Evolutionary conservation across 495 filamentous ascomycete species (phyloP), one percentile per base, ranked within the genome.

Genomic region (Emericellopsis terricola): DNA sequence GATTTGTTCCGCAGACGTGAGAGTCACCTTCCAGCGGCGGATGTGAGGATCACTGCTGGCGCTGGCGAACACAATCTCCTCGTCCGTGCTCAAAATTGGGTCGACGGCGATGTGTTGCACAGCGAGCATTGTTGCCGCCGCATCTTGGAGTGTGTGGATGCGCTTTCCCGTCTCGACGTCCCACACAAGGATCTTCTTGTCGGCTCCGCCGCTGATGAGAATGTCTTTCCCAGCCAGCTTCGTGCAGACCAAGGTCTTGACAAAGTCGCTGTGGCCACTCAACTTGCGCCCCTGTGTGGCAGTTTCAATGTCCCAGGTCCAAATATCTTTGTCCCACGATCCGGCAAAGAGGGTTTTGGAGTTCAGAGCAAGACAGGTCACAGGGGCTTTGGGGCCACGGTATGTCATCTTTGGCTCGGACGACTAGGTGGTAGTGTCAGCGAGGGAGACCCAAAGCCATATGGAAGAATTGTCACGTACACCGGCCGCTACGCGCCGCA

Each of bases 241-340:
- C 3, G 63, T 51, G 41, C 59, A 68, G 11, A 73, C 50, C 1
- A 94, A 57, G 4, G 76, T 63, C 51, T 87, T 92, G 35, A 97
- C 81, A 46, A 97, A 97, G 48, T 97, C 89, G 0, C 70, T 62
- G 48, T 97, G 89, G 8, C 83, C 89, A 27, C 61, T 64, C 49
- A 79, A 89, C 34, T 62, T 71, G 29, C 53, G 59, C 8, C 55
- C 57, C 0, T 55, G 62, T 9, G 60, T 45, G 16, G 60, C 57
- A 2, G 71, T 72, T 14, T 56, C 44, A 23, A 73, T 58, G 41
- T 78, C 64, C 81, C 81, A 93, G 20, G 80, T 78, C 73, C 76
- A 93, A 28, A 96, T 67, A 15, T 65, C 60, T 52, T 91, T 93
- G 59, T 97, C 85, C 89, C 89, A 97, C 40, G 76, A 81, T 16